phyloP scores from a whole-genome alignment of 176 grass and related monocot genomes.

The Ensete ventricosum region DNA sequence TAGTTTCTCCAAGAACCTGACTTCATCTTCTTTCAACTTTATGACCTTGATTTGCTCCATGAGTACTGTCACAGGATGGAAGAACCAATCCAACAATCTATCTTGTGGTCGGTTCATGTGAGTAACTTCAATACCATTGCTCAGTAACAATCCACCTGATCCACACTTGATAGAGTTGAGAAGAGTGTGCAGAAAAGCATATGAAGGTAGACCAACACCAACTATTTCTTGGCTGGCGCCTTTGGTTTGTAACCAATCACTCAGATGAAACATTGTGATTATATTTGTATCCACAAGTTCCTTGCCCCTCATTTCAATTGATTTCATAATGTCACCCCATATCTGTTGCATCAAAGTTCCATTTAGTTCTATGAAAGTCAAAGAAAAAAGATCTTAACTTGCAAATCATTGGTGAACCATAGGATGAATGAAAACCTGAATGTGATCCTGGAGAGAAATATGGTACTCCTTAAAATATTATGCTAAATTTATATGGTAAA shows the following conservation, averaged over 20 bases:
- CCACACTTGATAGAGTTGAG: conserved; percentile 55
- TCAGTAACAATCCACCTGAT: conserved; percentile 45
- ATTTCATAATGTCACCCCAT: conserved; percentile 60
- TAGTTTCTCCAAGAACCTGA: conserved; percentile 51
- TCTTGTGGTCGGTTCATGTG: conserved; percentile 66
- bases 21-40: conserved; percentile 56
- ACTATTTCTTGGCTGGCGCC: conserved; percentile 42
- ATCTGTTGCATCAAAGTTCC: conserved; percentile 32
- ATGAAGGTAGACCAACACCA: conserved; percentile 58
- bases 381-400: background rate
- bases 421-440: no score
- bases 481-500: no score
- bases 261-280: conserved; percentile 41
- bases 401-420: no score
- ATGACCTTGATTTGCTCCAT: conserved; percentile 70
- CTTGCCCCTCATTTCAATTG: conserved; percentile 43
- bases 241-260: conserved; percentile 55
- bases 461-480: no score
- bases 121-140: conserved; percentile 44
- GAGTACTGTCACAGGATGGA: conserved; percentile 68
- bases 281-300: conserved; percentile 66
- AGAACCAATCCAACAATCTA: conserved; percentile 72
- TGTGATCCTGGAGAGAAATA: no score
- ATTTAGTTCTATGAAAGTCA: background rate
- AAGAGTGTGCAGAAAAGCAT: conserved; percentile 37